Evolutionary conservation across 441 rosid species (phyloP).

Genomic region (Erodium moschatum): DNA sequence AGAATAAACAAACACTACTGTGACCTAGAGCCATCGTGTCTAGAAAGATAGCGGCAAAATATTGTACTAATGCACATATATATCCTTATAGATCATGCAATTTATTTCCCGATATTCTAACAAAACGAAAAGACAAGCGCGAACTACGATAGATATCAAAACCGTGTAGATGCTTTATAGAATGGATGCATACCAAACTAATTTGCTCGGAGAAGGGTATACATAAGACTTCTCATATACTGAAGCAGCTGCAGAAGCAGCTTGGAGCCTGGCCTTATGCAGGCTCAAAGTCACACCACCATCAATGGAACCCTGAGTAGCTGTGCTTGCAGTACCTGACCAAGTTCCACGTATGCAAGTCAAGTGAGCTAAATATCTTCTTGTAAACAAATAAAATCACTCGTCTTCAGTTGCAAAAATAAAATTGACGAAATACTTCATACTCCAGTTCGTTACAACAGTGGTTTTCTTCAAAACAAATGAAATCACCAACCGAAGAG

Average conservation of each 20-base stretch:
- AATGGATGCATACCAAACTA: slow-evolving; percentile 43
- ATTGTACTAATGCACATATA: no score
- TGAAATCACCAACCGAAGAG: background rate
- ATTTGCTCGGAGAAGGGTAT: slow-evolving; percentile 66
- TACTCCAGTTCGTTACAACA: background rate
- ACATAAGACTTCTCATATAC: slow-evolving; percentile 73
- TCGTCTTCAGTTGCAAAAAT: background rate
- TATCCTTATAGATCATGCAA: no score
- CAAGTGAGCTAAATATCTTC: slow-evolving; percentile 7
- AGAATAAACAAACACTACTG: background rate
- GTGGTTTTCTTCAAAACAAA: background rate
- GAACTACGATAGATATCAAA: background rate
- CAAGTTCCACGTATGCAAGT: slow-evolving; percentile 25
- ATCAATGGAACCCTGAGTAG: slow-evolving; percentile 37
- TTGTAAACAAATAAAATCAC: no score
- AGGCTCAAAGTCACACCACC: slow-evolving; percentile 33
- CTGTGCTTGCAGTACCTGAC: slow-evolving; percentile 34
- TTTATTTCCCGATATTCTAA: background rate
- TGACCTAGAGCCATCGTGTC: background rate
- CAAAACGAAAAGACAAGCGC: slow-evolving; percentile 3
- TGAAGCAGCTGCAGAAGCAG: slow-evolving; percentile 80
- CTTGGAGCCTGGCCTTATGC: slow-evolving; percentile 79
- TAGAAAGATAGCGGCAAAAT: background rate
- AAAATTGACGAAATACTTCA: background rate
- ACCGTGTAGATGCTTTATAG: slow-evolving; percentile 11